phyloP scores from a whole-genome alignment of 805 yeast genomes.

The Lipomyces chichibuensis region DNA sequence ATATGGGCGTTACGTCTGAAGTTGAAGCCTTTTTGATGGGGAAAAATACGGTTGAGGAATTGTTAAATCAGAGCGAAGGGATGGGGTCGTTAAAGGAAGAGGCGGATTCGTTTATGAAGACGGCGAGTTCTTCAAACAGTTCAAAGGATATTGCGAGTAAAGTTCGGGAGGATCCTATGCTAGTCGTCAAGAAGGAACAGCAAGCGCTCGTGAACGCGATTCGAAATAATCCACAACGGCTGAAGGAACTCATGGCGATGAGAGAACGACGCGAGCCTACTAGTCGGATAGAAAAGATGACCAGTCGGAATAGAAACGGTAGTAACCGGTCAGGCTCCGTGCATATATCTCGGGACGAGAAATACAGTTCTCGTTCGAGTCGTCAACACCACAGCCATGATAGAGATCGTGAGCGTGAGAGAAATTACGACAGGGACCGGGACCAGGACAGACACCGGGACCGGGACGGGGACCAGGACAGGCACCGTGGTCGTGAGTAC shows the following conservation, averaged over 20 bases:
- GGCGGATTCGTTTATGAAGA: conserved; percentile 24
- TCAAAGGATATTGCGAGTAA: conserved; percentile 37
- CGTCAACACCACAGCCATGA: conserved; percentile 11
- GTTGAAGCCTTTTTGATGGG: conserved; percentile 62
- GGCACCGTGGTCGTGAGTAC: neutral
- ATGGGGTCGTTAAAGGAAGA: conserved; percentile 28
- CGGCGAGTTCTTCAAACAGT: conserved; percentile 11
- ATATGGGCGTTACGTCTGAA: conserved; percentile 40
- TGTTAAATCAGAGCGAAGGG: conserved; percentile 40
- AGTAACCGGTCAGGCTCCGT: neutral
- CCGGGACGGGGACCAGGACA: conserved; percentile 5
- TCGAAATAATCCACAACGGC: conserved; percentile 28
- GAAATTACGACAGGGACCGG: conserved; percentile 8
- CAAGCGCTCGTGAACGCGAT: conserved; percentile 34
- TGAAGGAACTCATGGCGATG: conserved; percentile 19
- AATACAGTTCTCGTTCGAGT: conserved; percentile 8
- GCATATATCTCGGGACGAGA: neutral
- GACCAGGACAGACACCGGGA: conserved; percentile 2
- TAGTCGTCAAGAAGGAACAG: conserved; percentile 47
- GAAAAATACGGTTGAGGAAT: conserved; percentile 51
- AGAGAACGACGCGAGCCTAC: neutral
- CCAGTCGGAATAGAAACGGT: conserved; percentile 3
- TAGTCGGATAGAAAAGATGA: conserved; percentile 2
- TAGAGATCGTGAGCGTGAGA: conserved; percentile 10
- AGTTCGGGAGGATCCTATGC: conserved; percentile 56